A percentile compares a stretch with the other conserved stretches of the same genome.
phyloP scores from a whole-genome alignment of 139 green algal species.

The Tetradesmus obliquus region DNA sequence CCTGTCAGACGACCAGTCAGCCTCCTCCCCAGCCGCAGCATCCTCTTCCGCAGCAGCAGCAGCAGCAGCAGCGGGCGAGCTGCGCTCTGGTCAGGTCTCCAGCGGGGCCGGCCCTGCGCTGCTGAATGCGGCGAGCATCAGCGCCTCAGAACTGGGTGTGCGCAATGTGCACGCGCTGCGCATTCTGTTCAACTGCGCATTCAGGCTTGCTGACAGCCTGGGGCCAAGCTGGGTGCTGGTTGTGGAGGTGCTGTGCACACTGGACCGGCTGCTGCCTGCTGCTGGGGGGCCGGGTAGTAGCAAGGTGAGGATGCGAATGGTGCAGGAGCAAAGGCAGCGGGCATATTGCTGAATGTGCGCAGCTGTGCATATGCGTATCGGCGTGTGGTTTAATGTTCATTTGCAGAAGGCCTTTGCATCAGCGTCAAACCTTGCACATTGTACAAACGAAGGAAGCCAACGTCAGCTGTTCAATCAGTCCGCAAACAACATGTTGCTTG shows the following conservation, averaged over 20 bases:
- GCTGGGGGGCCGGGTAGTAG: neutral
- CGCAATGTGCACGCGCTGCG: conserved; percentile 85
- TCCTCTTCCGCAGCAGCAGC: neutral
- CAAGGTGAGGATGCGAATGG: too few species aligned
- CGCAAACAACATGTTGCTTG: too few species aligned
- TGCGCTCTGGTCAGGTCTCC: neutral
- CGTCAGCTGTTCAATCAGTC: too few species aligned
- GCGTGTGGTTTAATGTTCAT: too few species aligned
- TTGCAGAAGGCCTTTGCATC: too few species aligned
- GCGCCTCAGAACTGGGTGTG: conserved; percentile 62
- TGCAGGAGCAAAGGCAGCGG: too few species aligned
- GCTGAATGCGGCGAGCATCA: neutral
- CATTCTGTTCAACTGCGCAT: conserved; percentile 82
- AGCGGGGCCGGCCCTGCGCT: neutral
- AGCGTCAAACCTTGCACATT: too few species aligned
- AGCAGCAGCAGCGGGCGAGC: neutral
- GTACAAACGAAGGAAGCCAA: too few species aligned
- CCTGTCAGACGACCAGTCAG: neutral
- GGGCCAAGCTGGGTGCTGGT: conserved; percentile 52
- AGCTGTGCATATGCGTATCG: too few species aligned
- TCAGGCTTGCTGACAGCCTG: conserved; percentile 50
- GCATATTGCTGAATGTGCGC: too few species aligned
- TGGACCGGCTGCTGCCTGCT: conserved; percentile 33
- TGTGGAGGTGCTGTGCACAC: conserved; percentile 45
- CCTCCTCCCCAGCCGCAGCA: neutral